phyloP scores from a whole-genome alignment of 495 filamentous ascomycete species.

The Cenococcum geophilum region DNA sequence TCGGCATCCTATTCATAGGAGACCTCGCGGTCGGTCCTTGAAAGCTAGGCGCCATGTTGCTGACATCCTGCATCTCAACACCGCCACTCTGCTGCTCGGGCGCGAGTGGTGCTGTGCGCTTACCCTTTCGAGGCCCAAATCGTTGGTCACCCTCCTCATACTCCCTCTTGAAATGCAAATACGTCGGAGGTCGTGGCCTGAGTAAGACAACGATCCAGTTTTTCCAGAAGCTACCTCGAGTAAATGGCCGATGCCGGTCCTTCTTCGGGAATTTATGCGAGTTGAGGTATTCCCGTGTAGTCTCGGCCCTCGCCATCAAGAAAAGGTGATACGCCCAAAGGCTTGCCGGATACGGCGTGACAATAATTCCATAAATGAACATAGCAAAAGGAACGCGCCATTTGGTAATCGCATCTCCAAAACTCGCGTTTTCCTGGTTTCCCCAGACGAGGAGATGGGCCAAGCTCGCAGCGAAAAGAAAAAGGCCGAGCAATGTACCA shows the following conservation, averaged over 20 bases:
- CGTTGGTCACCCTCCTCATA: conserved; percentile 82
- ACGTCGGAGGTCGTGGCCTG: conserved; percentile 80
- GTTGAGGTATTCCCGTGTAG: conserved; percentile 91
- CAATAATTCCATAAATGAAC: conserved; percentile 73
- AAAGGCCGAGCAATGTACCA: conserved; percentile 67
- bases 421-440: conserved; percentile 53
- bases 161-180: conserved; percentile 74
- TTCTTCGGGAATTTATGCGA: conserved; percentile 88
- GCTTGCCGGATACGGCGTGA: conserved; percentile 73
- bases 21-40: conserved; percentile 19
- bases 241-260: conserved; percentile 87
- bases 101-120: conserved; percentile 46
- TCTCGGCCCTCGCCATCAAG: conserved; percentile 83
- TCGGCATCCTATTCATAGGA: conserved; percentile 11
- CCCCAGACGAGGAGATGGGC: conserved; percentile 73
- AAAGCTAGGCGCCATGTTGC: conserved; percentile 25
- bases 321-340: conserved; percentile 85
- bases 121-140: conserved; percentile 57
- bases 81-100: conserved; percentile 48
- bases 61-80: conserved; percentile 57
- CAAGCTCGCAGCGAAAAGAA: conserved; percentile 67
- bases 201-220: conserved; percentile 81
- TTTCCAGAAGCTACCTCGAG: conserved; percentile 64
- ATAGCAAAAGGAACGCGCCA: conserved; percentile 82
- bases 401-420: conserved; percentile 56